Evolutionary conservation across 805 yeast species (phyloP).

Genomic region (Starmerella apicola): DNA sequence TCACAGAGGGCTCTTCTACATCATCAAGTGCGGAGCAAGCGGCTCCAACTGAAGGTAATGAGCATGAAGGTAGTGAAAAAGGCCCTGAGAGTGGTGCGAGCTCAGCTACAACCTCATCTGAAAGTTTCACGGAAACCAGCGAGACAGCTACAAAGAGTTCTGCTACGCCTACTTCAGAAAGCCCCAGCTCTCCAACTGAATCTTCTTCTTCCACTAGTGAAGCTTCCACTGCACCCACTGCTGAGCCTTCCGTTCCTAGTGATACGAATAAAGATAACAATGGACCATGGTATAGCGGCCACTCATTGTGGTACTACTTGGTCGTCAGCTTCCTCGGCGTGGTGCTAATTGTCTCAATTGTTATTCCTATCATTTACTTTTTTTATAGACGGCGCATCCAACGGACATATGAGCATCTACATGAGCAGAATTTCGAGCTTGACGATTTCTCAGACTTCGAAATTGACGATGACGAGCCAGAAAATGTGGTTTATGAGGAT

Average conservation of each 20-base stretch:
- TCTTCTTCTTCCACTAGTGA: background rate
- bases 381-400: conserved; percentile 4
- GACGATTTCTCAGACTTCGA: conserved; percentile 12
- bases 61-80: background rate
- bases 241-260: background rate
- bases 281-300: background rate
- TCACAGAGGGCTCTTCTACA: background rate
- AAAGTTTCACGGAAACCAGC: background rate
- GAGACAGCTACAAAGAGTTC: background rate
- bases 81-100: background rate
- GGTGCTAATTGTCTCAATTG: conserved; percentile 3
- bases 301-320: conserved; percentile 10
- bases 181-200: background rate
- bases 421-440: conserved; percentile 16
- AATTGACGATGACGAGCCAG: conserved; percentile 7
- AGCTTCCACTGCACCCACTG: background rate
- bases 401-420: conserved; percentile 6
- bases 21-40: background rate
- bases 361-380: conserved; percentile 6
- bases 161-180: background rate
- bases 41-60: background rate
- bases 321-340: conserved; percentile 8
- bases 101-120: background rate
- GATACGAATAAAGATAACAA: background rate
- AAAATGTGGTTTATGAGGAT: too few species aligned